Base-by-base conservation (phyloP, 768 basidiomycete species). In the Leccinum longicurvipes region DNA sequence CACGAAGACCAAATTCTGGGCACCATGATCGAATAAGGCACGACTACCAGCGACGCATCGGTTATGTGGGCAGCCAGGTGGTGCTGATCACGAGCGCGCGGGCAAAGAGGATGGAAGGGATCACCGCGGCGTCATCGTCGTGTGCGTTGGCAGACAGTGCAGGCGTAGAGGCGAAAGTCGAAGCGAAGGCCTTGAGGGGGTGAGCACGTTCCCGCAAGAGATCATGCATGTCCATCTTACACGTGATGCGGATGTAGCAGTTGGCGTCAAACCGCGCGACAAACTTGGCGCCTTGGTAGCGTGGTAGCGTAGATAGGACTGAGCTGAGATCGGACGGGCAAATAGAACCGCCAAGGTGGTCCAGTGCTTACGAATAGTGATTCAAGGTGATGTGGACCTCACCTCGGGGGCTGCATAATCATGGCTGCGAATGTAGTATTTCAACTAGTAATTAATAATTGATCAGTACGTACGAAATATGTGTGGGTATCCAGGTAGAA, bases 231-330 rank as follows among this genome's bases (percentile, higher is more conserved):
- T 98, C 96, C 73, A 98, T 80, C 70, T 98, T 98, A 27, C 72
- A 72, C 0, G 73, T 74, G 61, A 86, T 85, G 73, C 89, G 87
- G 61, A 90, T 87, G 72, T 98, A 99, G 72, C 96, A 99, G 73
- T 99, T 99, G 46, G 96, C 96, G 71, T 99, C 96, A 74, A 98
- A 99, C 2, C 96, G 87, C 17, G 87, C 79, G 19, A 86, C 91
- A 72, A 99, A 99, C 74, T 98, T 99, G 72, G 93, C 91, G 42
- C 96, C 96, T 73, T 99, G 96, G 64, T 99, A 98, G 49, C 96
- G 87, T n/a, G n/a, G n/a, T n/a, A n/a, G n/a, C n/a, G n/a, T 42
- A 99, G 82, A 70, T 99, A 99, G 10, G 91, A 92, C 66, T 99
- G 96, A 0, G 95, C 96, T 0, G 89, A 89, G 77, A 97, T n/a